phyloP scores from a whole-genome alignment of 371 early-diverging fungal species.

The Mortierella sp. region DNA sequence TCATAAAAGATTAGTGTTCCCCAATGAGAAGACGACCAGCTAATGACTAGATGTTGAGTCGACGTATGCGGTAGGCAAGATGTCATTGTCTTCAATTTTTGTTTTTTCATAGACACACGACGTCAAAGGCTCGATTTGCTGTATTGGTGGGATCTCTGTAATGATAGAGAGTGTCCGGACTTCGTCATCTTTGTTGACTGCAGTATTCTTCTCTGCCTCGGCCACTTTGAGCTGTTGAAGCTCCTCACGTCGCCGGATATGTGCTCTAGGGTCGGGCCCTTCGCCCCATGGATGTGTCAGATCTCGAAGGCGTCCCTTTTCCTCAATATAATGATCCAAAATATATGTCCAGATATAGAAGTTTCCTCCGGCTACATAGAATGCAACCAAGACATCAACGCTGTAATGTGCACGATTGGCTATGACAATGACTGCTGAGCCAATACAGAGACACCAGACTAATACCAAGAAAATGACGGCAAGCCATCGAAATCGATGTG shows the following conservation, averaged over 20 bases:
- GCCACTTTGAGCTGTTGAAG: neutral
- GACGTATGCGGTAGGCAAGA: neutral
- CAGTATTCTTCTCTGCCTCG: slow-evolving; percentile 17
- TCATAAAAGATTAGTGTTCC: neutral
- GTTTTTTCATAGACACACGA: slow-evolving; percentile 9
- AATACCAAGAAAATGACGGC: slow-evolving; percentile 45
- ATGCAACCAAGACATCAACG: slow-evolving; percentile 67
- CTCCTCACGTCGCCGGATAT: slow-evolving; percentile 14
- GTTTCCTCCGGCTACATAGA: slow-evolving; percentile 64
- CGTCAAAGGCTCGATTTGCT: slow-evolving; percentile 1
- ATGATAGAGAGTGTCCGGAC: slow-evolving; percentile 14
- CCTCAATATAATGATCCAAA: slow-evolving; percentile 47
- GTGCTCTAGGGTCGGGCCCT: slow-evolving; percentile 40
- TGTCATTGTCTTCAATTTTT: neutral
- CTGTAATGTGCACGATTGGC: slow-evolving; percentile 74
- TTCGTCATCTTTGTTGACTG: neutral
- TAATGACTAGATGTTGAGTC: too few relatives aligned
- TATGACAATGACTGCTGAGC: slow-evolving; percentile 64
- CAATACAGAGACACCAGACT: slow-evolving; percentile 60
- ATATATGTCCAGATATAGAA: slow-evolving; percentile 58
- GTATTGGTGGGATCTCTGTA: slow-evolving; percentile 27
- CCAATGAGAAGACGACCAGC: too few relatives aligned
- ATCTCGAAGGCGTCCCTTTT: slow-evolving; percentile 34
- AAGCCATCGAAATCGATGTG: slow-evolving; percentile 33
- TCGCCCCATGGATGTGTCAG: slow-evolving; percentile 38